These are phyloP conservation scores for Lachnellula suecica DNA, from an alignment of 2,329 filamentous ascomycete genomes.

Conservation along the genomic window DNA sequence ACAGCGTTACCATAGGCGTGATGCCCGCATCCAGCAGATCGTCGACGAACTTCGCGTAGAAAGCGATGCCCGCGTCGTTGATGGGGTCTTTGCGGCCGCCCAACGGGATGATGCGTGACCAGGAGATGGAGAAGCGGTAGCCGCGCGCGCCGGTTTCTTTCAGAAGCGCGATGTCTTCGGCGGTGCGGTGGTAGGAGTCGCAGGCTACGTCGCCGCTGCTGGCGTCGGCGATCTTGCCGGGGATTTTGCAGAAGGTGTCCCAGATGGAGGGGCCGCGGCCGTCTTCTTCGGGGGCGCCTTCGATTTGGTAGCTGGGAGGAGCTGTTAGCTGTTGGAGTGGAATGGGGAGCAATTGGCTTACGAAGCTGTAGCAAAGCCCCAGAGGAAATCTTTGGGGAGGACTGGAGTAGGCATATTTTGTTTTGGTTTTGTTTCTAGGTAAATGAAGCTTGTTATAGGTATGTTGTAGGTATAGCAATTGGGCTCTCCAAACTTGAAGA, in stretches of 20 bases:
- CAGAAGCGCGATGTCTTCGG: slow-evolving; percentile 74
- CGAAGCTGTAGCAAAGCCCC: slow-evolving; percentile 80
- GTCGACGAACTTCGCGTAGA: slow-evolving; percentile 78
- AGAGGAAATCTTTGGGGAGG: slow-evolving; percentile 69
- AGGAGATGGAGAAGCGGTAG: slow-evolving; percentile 85
- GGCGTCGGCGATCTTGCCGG: slow-evolving; percentile 80
- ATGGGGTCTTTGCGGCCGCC: slow-evolving; percentile 79
- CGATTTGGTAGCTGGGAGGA: slow-evolving; percentile 74
- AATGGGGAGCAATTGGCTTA: slow-evolving; percentile 40
- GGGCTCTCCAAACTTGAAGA: background rate
- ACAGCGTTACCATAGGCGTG: slow-evolving; percentile 77
- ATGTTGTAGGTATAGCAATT: background rate
- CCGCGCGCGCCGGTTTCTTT: slow-evolving; percentile 70
- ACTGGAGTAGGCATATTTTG: slow-evolving; percentile 44
- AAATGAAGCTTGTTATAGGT: slow-evolving; percentile 6
- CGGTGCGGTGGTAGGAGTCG: slow-evolving; percentile 81
- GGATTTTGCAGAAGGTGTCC: slow-evolving; percentile 82
- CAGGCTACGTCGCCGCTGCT: slow-evolving; percentile 76
- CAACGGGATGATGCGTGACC: slow-evolving; percentile 82
- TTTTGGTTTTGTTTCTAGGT: slow-evolving; percentile 4
- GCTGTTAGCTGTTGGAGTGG: background rate
- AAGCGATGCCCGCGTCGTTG: slow-evolving; percentile 74
- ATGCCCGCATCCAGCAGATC: slow-evolving; percentile 76
- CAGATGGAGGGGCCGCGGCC: slow-evolving; percentile 82
- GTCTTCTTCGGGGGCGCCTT: slow-evolving; percentile 72